A percentile compares a stretch with the other conserved stretches of the same genome.
Conservation (phyloP, 1,139 yeast genomes). For the Candida gigantensis region DNA sequence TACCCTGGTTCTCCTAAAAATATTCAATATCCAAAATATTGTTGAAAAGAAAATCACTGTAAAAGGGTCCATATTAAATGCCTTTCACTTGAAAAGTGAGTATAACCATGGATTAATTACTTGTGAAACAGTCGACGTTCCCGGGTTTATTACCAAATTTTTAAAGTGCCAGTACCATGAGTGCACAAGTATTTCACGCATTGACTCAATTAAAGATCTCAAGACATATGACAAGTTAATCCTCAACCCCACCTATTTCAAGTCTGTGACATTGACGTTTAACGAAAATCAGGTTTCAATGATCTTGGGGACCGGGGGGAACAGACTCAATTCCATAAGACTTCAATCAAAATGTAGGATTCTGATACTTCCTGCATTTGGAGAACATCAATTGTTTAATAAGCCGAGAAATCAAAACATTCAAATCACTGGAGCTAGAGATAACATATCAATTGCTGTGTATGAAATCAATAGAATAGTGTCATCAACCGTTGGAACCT, state of each 20-base stretch:
- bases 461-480: constrained; percentile 5
- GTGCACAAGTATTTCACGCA: neutral
- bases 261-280: constrained; percentile 3
- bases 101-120: constrained; percentile 5
- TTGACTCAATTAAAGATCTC: neutral
- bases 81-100: constrained; percentile 3
- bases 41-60: neutral
- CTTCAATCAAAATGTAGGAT: constrained; percentile 30
- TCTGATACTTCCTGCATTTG: constrained; percentile 20
- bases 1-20: neutral
- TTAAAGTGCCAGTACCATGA: neutral
- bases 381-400: neutral
- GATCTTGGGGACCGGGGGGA: constrained; percentile 31
- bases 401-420: constrained; percentile 1
- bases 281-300: constrained; percentile 29
- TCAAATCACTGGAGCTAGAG: constrained; percentile 7
- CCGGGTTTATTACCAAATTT: neutral
- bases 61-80: constrained; percentile 2
- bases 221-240: neutral
- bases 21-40: neutral
- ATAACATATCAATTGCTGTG: constrained; percentile 8
- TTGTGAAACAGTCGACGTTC: neutral
- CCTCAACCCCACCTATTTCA: neutral
- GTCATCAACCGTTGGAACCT: neutral
- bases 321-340: constrained; percentile 26